Base-by-base conservation (phyloP, 139 green algal species). In the Closterium sp. region DNA sequence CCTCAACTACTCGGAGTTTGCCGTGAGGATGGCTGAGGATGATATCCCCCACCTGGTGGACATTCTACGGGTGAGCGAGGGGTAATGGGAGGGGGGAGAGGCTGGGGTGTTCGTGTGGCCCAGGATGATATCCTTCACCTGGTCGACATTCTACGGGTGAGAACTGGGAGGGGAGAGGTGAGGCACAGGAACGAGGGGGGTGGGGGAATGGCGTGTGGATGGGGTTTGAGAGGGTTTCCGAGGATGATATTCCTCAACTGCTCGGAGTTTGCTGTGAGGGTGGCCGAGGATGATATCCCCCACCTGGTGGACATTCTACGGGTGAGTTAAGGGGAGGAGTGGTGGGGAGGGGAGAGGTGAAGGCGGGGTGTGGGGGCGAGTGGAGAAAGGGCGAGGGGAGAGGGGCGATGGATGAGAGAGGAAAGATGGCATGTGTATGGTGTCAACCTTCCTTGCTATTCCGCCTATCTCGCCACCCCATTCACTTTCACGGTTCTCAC, bases 41-140 rank as follows among this genome's bases (percentile, higher is more conserved):
- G 90, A 92, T n/a, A 92, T 92, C 21, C 90, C 38, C 22, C 90
- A 92, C 73, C 22, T 92, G 13, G 45, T 89, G 6, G 34, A 92
- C 24, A 92, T 92, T 28, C 85, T 88, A 19, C 9, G 29, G 85
- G 30, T 38, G 29, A 32, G 85, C 6, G 9, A 19, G n/a, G 9
- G 29, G 10, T n/a, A 2, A 22, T 0, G 29, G 38, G 4, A 4
- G 4, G 32, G 32, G n/a, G n/a, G 79, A 87, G 2, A 87, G n/a
- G 79, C 4, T 19, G 84, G 3, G 84, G n/a, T n/a, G n/a, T n/a
- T n/a, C n/a, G n/a, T n/a, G n/a, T n/a, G n/a, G n/a, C n/a, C n/a
- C n/a, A n/a, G n/a, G n/a, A n/a, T n/a, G n/a, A n/a, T n/a, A n/a
- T n/a, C n/a, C n/a, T n/a, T n/a, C n/a, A n/a, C n/a, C n/a, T n/a